Conservation (phyloP, 2,329 filamentous ascomycete species). For the Xylariales sp. region DNA sequence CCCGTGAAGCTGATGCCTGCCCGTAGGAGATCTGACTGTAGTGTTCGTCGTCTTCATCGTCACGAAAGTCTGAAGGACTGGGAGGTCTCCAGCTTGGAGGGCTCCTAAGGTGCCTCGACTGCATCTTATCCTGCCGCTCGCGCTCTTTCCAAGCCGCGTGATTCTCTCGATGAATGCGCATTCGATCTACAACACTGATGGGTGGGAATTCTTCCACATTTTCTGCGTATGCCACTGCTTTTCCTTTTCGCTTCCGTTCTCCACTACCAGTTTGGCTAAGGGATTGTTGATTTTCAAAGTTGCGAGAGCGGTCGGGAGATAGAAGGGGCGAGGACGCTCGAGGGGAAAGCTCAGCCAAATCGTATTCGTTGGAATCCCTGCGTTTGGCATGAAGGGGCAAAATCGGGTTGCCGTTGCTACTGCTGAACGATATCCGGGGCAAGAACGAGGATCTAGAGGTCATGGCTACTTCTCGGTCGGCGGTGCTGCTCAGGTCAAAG, state of each 20-base stretch:
- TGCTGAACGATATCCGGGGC: constrained; percentile 19
- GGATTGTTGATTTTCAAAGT: constrained; percentile 5
- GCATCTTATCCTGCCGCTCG: constrained; percentile 1
- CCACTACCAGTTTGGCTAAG: not conserved
- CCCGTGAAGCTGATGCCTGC: too few species aligned
- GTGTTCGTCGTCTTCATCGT: constrained; percentile 1
- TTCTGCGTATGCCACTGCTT: constrained; percentile 16
- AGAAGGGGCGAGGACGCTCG: constrained; percentile 22
- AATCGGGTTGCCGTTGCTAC: constrained; percentile 11
- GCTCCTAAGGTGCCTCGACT: constrained; percentile 4
- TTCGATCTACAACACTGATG: constrained; percentile 9
- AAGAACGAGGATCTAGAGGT: constrained; percentile 19
- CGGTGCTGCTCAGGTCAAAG: not conserved
- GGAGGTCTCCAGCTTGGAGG: constrained; percentile 16
- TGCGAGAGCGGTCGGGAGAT: constrained; percentile 10
- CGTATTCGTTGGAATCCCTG: constrained; percentile 18
- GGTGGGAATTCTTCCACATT: constrained; percentile 7
- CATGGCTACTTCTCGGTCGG: constrained; percentile 13
- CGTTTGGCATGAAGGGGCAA: constrained; percentile 15
- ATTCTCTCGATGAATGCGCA: constrained; percentile 7
- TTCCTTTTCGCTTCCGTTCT: constrained; percentile 11
- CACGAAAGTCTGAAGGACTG: constrained; percentile 11
- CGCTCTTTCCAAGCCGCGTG: constrained; percentile 1
- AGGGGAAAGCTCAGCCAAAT: constrained; percentile 24
- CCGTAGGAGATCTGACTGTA: too few species aligned